phyloP scores from a whole-genome alignment of 257 asterid genomes.

The Solanum sitiens region DNA sequence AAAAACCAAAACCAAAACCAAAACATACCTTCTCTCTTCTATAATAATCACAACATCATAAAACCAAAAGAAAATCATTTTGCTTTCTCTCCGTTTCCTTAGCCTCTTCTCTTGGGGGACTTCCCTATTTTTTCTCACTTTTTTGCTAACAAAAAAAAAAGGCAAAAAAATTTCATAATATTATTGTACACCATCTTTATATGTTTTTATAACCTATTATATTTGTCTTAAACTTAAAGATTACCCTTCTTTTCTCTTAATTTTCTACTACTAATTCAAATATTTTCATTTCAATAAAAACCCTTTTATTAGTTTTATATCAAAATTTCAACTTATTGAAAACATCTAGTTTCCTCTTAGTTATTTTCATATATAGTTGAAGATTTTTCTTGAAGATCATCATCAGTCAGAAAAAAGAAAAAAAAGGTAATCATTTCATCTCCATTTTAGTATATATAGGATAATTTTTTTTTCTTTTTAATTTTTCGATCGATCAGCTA shows the following conservation, averaged over 20 bases:
- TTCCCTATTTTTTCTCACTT: neutral
- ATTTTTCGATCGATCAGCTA: fast-evolving
- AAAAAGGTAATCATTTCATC: neutral
- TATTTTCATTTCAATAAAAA: neutral
- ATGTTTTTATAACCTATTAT: neutral
- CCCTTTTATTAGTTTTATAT: neutral
- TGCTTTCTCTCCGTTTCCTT: conserved; percentile 4
- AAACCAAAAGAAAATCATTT: neutral
- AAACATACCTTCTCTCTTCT: neutral
- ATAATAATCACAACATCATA: neutral
- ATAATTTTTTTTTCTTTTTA: neutral
- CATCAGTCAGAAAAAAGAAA: neutral
- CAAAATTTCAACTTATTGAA: neutral
- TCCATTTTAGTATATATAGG: neutral
- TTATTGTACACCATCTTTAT: conserved; percentile 3
- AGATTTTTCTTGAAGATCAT: neutral
- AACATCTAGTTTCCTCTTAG: neutral
- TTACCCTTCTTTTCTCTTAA: neutral
- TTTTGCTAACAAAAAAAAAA: neutral
- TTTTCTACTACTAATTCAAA: neutral
- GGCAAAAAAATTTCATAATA: neutral
- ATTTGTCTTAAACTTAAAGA: neutral
- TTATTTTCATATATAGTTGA: neutral
- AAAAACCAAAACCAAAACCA: neutral
- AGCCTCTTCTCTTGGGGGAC: conserved; percentile 7